These are phyloP conservation scores for Gossypium ekmanianum DNA, from an alignment of 345 rosid species.

Conservation along the genomic window DNA sequence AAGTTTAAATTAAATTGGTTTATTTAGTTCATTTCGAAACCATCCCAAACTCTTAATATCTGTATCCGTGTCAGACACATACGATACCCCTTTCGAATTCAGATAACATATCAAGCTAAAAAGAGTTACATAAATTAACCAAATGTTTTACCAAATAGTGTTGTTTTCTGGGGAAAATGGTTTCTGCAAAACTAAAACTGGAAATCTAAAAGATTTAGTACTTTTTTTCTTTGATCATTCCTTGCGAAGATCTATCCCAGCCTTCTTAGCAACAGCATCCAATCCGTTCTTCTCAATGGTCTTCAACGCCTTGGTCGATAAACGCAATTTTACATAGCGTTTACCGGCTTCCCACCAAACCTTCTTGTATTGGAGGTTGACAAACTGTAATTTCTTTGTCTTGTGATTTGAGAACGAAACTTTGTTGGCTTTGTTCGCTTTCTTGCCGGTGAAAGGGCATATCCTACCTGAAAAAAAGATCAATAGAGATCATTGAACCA, in stretches of 20 bases:
- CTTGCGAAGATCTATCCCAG: constrained; percentile 86
- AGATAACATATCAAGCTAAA: not conserved
- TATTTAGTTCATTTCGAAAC: no score
- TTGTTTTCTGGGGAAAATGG: not conserved
- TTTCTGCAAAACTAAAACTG: not conserved
- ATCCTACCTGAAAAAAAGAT: constrained; percentile 57
- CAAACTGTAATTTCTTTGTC: constrained; percentile 87
- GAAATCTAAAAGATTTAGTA: not conserved
- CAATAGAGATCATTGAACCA: not conserved
- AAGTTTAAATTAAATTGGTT: no score
- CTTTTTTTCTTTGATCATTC: constrained; percentile 16
- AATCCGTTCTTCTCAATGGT: constrained; percentile 91
- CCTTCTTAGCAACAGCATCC: constrained; percentile 97
- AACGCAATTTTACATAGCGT: constrained; percentile 69
- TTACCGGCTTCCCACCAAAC: constrained; percentile 99
- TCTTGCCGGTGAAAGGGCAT: constrained; percentile 98
- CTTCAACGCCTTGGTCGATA: constrained; percentile 79
- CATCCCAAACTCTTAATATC: no score
- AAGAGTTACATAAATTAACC: not conserved
- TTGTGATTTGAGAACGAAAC: constrained; percentile 97
- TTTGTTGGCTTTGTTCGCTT: constrained; percentile 81
- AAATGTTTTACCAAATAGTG: no score
- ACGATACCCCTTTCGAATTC: no score
- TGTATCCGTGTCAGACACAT: no score
- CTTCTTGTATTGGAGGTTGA: constrained; percentile 85